Evolutionary conservation across 78 protist species (phyloP), one percentile per base, ranked within the genome.

Genomic region (Chrysochromulina parva): DNA sequence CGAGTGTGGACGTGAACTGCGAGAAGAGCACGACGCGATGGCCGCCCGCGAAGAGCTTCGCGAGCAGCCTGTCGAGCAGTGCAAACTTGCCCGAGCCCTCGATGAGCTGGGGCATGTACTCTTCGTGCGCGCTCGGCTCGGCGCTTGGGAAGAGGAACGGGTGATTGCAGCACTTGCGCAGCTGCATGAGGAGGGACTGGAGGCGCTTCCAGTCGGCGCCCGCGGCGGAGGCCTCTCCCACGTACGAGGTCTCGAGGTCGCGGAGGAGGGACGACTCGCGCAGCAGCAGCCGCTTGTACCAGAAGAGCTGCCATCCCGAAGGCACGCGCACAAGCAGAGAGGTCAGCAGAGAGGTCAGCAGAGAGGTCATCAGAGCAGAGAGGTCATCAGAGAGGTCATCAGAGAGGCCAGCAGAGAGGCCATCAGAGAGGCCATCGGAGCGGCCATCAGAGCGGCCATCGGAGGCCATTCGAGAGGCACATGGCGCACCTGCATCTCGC

Each of bases 51-150:
- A 55, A n/a, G 78, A 98, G 95, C 87, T 95, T 95, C 38, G 92
- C 87, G 38, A 98, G 94, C 58, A 98, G 71, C 38, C 94, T 93
- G 73, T 96, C 98, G 85, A 98, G 94, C 74, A 97, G 62, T 2
- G 92, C 96, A 38, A 97, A 91, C 93, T 97, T 97, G 60, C 99
- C 98, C 13, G 94, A 53, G 5, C 91, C 62, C 14, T 76, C 67
- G 59, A 95, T 13, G 16, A 76, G 85, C 59, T 52, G 82, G 62
- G 62, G 14, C 9, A 58, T 13, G 14, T 13, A 58, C 9, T 65
- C 71, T 9, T 65, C 71, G 71, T 65, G 16, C 28, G 26, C 26
- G 71, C 16, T 20, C 71, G 71, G 71, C 17, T 19, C 14, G 71
- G 24, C 14, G 67, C 96, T 97, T 13, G 91, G 89, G 57, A 96